A percentile compares a stretch with the other conserved stretches of the same genome.
Evolutionary conservation across 1,284 basidiomycete genomes (phyloP).

Genomic region (Schizopora paradoxa): DNA sequence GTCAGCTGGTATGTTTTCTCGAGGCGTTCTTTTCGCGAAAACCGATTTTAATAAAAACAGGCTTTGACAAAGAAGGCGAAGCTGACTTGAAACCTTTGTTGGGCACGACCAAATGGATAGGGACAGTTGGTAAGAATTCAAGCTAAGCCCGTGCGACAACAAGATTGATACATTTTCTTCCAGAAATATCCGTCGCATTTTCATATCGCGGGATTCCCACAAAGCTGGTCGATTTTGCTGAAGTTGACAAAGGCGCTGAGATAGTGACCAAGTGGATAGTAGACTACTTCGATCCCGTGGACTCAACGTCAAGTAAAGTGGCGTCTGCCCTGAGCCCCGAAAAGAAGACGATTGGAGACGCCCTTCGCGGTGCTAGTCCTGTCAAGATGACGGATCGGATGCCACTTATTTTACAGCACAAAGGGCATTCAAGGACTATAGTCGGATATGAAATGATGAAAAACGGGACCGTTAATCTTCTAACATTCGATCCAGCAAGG

Average conservation of each 20-base stretch:
- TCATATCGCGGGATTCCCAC: conserved; percentile 72
- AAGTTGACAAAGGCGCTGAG: conserved; percentile 32
- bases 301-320: too few relatives aligned
- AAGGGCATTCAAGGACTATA: conserved; percentile 80
- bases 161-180: conserved; percentile 4
- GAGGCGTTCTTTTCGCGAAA: neutral
- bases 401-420: conserved; percentile 77
- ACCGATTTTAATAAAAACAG: conserved; percentile 31
- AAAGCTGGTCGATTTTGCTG: conserved; percentile 55
- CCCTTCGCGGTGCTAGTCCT: conserved; percentile 41
- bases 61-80: conserved; percentile 69
- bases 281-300: conserved; percentile 64
- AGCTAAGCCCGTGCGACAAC: conserved; percentile 13
- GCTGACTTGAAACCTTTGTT: conserved; percentile 55
- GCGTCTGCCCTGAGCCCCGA: conserved; percentile 30
- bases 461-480: conserved; percentile 53
- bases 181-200: conserved; percentile 66
- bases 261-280: conserved; percentile 60
- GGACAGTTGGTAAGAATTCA: conserved; percentile 57
- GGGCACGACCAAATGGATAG: conserved; percentile 71
- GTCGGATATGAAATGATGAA: conserved; percentile 72
- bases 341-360: conserved; percentile 39
- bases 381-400: conserved; percentile 57
- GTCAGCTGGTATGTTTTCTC: conserved; percentile 44
- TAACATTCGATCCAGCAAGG: conserved; percentile 78